Evolutionary conservation across 495 filamentous ascomycete species (phyloP).

Genomic region (Staphylotrichum tortipilum): DNA sequence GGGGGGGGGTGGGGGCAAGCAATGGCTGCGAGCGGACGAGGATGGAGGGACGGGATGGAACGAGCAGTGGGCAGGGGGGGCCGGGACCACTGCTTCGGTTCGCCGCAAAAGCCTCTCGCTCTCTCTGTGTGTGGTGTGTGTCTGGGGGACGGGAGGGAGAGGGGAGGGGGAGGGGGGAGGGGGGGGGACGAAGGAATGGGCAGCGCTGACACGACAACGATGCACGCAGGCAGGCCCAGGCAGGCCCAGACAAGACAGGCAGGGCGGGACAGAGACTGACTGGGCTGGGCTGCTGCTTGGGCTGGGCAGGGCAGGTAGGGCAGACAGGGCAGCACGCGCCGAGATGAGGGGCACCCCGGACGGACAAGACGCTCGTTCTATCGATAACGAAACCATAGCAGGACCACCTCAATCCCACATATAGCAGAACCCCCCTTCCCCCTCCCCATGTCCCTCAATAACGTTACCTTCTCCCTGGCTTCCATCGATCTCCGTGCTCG

Average conservation of each 20-base stretch:
- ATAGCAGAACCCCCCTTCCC: no score
- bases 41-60: slow-evolving; percentile 14
- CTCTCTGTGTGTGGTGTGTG: no score
- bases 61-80: slow-evolving; percentile 19
- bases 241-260: slow-evolving; percentile 8
- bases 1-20: slow-evolving; percentile 22
- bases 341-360: slow-evolving; percentile 3
- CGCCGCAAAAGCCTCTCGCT: background rate
- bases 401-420: background rate
- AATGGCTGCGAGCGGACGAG: slow-evolving; percentile 19
- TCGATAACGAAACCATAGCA: slow-evolving; percentile 3
- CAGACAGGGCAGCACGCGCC: background rate
- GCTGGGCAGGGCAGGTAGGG: no score
- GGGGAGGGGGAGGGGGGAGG: no score
- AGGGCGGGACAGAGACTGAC: no score
- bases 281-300: no score
- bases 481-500: no score
- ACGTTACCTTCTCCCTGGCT: no score
- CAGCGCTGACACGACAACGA: no score
- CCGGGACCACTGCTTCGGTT: slow-evolving; percentile 14
- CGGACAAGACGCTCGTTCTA: background rate
- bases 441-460: no score
- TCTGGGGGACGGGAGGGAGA: slow-evolving; percentile 8
- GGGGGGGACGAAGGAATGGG: slow-evolving; percentile 6
- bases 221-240: no score